Percentiles rank a stretch among this genome's conserved stretches.
Evolutionary conservation across 257 asterid genomes (phyloP).

Genomic region (Nicotiana noctiflora): DNA sequence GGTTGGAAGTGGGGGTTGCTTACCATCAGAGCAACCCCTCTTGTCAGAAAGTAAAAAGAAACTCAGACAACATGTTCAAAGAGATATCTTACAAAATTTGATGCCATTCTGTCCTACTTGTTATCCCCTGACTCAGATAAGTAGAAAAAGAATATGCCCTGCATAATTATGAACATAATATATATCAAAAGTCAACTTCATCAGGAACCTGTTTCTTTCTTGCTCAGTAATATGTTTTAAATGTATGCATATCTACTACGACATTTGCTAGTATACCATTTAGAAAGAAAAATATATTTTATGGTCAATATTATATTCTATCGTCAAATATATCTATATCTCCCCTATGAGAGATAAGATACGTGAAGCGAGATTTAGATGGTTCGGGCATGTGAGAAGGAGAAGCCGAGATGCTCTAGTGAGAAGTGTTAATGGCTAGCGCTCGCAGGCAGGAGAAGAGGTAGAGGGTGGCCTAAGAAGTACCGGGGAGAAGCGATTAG

Average conservation of each 20-base stretch:
- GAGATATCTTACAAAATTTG: slow-evolving; percentile 28
- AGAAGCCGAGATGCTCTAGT: too few species aligned
- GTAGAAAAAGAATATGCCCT: background rate
- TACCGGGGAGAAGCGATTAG: too few species aligned
- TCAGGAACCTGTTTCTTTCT: background rate
- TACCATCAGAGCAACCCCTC: too few species aligned
- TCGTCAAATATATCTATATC: too few species aligned
- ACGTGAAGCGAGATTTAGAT: too few species aligned
- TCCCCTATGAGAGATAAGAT: too few species aligned
- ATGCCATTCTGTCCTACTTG: slow-evolving; percentile 31
- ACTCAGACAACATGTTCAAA: background rate
- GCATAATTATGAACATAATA: background rate
- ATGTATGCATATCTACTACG: background rate
- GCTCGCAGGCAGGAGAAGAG: too few species aligned
- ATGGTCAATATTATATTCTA: background rate
- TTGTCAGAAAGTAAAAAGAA: background rate
- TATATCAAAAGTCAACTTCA: background rate
- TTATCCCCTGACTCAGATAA: background rate
- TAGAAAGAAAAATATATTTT: background rate
- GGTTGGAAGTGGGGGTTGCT: too few species aligned
- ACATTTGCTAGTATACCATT: background rate
- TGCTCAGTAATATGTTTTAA: background rate
- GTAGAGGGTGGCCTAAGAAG: too few species aligned
- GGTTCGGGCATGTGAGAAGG: too few species aligned
- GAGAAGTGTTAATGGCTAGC: too few species aligned